Base-by-base conservation (phyloP, 371 early-diverging fungal species). In the Cokeromyces recurvatus region DNA sequence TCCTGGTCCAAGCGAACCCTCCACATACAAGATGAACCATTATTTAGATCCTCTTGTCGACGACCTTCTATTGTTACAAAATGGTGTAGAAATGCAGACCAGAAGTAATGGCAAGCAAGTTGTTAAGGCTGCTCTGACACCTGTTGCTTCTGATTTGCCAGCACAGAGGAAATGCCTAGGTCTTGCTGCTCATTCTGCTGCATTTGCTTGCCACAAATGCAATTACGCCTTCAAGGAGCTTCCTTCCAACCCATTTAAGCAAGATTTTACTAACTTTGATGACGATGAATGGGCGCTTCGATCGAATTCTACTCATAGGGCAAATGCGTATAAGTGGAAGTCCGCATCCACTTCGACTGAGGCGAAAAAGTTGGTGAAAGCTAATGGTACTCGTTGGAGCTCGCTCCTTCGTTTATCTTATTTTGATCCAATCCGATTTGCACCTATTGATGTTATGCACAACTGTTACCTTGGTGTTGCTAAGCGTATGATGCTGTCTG, bases 1-100 rank as follows among this genome's bases (percentile, higher is more conserved):
- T 14, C 49, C 49, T 24, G 59, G 53, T 1, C 53, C 49, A 9
- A 48, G 39, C 7, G 48, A 59, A 19, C 53, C 53, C 7, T 35
- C 9, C 1, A 45, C 41, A 0, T 20, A 16, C 22, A 32, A 53
- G 9, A 53, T 53, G 14, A 53, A 53, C 23, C n/a, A 38, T 9
- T 53, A 59, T 32, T 32, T 53, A 16, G 6, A 19, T 4, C 53
- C 53, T 11, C 27, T 59, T 8, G 50, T 53, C 2, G 41, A 48
- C 3, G 48, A 45, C 11, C 46, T 59, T 1, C 15, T 12, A 17
- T 17, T 23, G 7, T 36, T 50, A 32, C 38, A 21, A n/a, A 12
- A 23, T 41, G 53, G 50, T 27, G 53, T 51, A 7, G 14, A 20
- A 14, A 57, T 41, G 14, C 14, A 27, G 8, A 43, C 48, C 8